These are phyloP conservation scores for Gossypium sturtianum DNA, from an alignment of 345 rosid species.

Conservation along the genomic window DNA sequence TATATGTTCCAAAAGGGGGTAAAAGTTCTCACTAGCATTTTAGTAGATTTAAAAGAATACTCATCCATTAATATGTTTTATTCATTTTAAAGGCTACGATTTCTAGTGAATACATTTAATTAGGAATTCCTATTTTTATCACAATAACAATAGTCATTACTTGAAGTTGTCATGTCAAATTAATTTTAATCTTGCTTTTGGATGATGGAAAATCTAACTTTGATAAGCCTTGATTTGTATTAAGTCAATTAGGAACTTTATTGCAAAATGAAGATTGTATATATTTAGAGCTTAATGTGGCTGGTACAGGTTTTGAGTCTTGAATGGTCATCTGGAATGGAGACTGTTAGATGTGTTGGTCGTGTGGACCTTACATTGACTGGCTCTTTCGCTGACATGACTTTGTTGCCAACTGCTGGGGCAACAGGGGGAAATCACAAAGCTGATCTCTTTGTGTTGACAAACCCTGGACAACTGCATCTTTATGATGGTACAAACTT, in stretches of 20 bases:
- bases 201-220: background rate
- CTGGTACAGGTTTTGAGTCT: conserved; percentile 51
- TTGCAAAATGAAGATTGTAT: background rate
- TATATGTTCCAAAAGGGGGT: conserved; percentile 3
- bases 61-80: background rate
- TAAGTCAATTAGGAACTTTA: background rate
- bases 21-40: background rate
- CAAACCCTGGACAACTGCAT: conserved; percentile 66
- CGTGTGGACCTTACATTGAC: conserved; percentile 50
- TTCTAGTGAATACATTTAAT: background rate
- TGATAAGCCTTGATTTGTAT: background rate
- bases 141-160: background rate
- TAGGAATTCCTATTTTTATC: background rate
- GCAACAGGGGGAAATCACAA: conserved; percentile 26
- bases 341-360: conserved; percentile 42
- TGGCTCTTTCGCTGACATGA: conserved; percentile 65
- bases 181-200: conserved; percentile 2
- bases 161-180: background rate
- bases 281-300: conserved; percentile 10
- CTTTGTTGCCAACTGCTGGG: conserved; percentile 46
- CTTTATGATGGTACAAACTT: conserved; percentile 41
- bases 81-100: background rate
- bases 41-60: background rate
- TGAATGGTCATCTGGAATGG: conserved; percentile 62
- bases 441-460: conserved; percentile 45